These are phyloP conservation scores for Gracilaria domingensis DNA, from an alignment of 23 red algal species.

Conservation along the genomic window DNA sequence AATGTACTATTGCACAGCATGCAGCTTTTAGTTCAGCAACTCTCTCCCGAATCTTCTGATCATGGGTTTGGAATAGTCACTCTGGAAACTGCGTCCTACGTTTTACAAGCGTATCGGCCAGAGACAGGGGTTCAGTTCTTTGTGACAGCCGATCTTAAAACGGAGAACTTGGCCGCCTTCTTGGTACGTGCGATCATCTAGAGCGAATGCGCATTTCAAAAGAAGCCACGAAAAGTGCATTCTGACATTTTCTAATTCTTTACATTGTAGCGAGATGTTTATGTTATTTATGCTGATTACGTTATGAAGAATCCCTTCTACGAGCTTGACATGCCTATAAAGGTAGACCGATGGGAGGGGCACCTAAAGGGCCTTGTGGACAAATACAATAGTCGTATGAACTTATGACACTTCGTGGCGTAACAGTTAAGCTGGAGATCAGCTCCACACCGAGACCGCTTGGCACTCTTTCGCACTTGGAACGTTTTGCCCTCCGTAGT, in stretches of 20 bases:
- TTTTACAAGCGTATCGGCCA: conserved; percentile 80
- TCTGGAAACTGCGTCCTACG: conserved; percentile 80
- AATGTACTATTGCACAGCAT: conserved; percentile 54
- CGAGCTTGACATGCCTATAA: conserved; percentile 98
- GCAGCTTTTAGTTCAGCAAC: conserved; percentile 88
- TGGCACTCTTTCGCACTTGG: background rate
- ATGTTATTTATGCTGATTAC: conserved; percentile 94
- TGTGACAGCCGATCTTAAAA: conserved; percentile 77
- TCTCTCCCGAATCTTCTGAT: conserved; percentile 79
- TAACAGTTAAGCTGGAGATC: background rate
- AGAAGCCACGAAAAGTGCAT: background rate
- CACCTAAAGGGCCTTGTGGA: conserved; percentile 77
- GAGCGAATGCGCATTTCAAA: too few relatives aligned
- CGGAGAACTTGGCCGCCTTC: conserved; percentile 71
- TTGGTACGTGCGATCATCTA: conserved; percentile 38
- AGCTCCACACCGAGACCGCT: background rate
- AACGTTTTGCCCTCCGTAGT: background rate
- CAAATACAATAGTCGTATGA: conserved; percentile 54
- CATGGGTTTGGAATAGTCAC: conserved; percentile 85
- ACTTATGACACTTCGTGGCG: background rate
- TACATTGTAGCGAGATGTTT: conserved; percentile 56
- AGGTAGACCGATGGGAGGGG: conserved; percentile 85
- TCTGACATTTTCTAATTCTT: background rate
- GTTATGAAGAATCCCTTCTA: conserved; percentile 99
- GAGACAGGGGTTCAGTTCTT: conserved; percentile 95